These are phyloP conservation scores for Dissophora ornata DNA, from an alignment of 192 early-diverging fungal genomes.

Conservation along the genomic window DNA sequence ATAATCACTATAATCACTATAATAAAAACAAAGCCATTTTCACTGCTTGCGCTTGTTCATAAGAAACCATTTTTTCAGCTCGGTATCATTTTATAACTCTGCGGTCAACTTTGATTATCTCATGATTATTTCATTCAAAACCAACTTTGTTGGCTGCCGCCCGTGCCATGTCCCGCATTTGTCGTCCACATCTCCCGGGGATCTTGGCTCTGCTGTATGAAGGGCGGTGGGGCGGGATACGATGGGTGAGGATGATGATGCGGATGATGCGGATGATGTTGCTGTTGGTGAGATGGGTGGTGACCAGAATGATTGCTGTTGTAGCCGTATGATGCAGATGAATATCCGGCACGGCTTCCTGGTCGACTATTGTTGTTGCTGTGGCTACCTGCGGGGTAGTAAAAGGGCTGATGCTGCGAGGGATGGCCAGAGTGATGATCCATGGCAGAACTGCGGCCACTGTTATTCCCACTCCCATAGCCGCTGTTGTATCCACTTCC, in stretches of 20 bases:
- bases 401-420: conserved; percentile 31
- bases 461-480: conserved; percentile 41
- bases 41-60: no score
- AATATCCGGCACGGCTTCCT: conserved; percentile 36
- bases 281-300: no score
- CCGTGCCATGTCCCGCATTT: conserved; percentile 41
- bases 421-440: conserved; percentile 29
- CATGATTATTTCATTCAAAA: conserved; percentile 19
- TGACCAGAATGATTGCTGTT: conserved; percentile 13
- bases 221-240: conserved; percentile 4
- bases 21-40: no score
- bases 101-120: no score
- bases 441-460: conserved; percentile 43
- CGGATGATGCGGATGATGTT: no score
- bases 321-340: conserved; percentile 22
- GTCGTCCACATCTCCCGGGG: conserved; percentile 55
- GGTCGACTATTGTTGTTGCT: conserved; percentile 44
- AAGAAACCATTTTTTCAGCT: no score
- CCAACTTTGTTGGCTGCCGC: conserved; percentile 48
- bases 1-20: no score
- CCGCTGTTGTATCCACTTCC: conserved; percentile 43
- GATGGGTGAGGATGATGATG: conserved; percentile 11
- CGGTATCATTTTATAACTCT: no score
- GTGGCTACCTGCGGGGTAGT: conserved; percentile 5
- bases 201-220: conserved; percentile 37